Evolutionary conservation across 2,329 filamentous ascomycete species (phyloP).

Genomic region (Cercospora beticola): DNA sequence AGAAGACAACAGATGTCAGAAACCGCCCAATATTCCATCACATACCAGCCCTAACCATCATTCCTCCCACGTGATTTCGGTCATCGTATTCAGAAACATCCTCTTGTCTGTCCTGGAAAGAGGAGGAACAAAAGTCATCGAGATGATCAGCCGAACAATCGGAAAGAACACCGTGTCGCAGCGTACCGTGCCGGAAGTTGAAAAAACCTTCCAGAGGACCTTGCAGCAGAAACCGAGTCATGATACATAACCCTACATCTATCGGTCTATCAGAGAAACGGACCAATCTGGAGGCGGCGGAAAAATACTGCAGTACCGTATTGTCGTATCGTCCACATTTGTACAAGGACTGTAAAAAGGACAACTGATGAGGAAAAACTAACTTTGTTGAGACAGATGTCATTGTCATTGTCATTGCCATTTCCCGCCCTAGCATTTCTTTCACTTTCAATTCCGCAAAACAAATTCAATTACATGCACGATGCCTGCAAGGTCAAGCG

Average conservation of each 20-base stretch:
- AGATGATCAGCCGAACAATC: not conserved
- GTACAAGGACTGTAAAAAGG: not conserved
- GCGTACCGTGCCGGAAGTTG: not conserved
- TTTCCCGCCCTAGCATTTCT: not conserved
- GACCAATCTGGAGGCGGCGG: not conserved
- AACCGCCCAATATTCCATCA: not conserved
- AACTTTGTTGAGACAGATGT: not conserved
- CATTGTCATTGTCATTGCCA: not conserved
- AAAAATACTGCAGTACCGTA: not conserved
- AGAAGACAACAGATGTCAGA: not conserved
- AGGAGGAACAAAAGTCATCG: not conserved
- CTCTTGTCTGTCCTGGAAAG: not conserved
- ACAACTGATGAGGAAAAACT: not conserved
- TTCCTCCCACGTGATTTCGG: not conserved
- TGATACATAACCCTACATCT: not conserved
- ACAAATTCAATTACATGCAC: not conserved
- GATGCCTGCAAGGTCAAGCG: not conserved
- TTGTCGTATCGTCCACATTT: too few relatives aligned
- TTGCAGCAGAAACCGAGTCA: not conserved
- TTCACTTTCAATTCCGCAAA: not conserved
- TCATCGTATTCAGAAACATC: not conserved
- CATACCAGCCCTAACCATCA: not conserved
- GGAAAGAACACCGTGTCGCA: not conserved
- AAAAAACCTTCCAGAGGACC: not conserved
- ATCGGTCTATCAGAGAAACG: not conserved